Conservation (phyloP, 345 rosid genomes). For the Raphanus raphanistrum region DNA sequence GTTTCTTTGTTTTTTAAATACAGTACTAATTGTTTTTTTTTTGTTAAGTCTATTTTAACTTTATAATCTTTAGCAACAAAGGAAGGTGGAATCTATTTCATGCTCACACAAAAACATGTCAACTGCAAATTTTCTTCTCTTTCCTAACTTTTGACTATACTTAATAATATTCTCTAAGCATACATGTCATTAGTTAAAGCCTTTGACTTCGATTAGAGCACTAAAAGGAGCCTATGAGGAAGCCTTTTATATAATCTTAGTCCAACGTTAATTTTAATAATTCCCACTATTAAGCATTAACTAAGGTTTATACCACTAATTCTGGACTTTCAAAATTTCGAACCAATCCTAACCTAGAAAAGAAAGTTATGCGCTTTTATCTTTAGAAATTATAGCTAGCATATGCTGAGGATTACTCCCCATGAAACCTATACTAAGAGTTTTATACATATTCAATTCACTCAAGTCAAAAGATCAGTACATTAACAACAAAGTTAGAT, state of each 20-base stretch:
- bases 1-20: neutral
- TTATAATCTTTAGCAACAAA: conserved; percentile 38
- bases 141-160: conserved; percentile 38
- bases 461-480: conserved; percentile 24
- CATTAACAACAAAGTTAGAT: conserved; percentile 20
- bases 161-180: conserved; percentile 34
- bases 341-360: conserved; percentile 14
- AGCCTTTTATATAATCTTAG: conserved; percentile 19
- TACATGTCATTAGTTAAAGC: conserved; percentile 30
- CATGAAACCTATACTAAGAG: conserved; percentile 20
- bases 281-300: conserved; percentile 23
- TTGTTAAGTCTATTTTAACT: conserved; percentile 31
- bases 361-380: neutral
- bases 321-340: conserved; percentile 14
- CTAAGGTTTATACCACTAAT: conserved; percentile 33
- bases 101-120: conserved; percentile 30
- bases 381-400: conserved; percentile 21
- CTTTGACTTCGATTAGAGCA: conserved; percentile 25
- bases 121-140: conserved; percentile 28
- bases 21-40: neutral
- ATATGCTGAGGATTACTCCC: conserved; percentile 39
- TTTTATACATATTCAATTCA: neutral
- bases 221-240: conserved; percentile 17
- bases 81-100: conserved; percentile 41
- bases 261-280: conserved; percentile 23